These are phyloP conservation scores for Chytridium lagenaria DNA, from an alignment of 371 early-diverging fungal genomes.

Conservation along the genomic window DNA sequence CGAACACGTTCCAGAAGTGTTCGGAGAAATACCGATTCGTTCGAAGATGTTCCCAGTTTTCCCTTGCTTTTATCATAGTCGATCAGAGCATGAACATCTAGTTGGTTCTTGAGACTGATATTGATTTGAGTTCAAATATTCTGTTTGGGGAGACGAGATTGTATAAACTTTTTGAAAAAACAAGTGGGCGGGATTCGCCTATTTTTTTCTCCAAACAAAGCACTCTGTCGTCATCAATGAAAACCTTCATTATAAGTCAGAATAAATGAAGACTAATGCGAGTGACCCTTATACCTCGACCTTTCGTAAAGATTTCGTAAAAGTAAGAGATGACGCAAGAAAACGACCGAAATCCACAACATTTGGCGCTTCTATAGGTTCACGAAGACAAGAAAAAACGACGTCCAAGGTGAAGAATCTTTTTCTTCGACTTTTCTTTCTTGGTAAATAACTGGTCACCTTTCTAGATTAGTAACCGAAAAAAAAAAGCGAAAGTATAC, in stretches of 20 bases:
- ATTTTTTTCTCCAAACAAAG: slow-evolving; percentile 69
- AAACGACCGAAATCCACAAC: slow-evolving; percentile 79
- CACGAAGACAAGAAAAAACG: slow-evolving; percentile 77
- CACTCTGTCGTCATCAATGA: slow-evolving; percentile 65
- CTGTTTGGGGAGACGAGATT: slow-evolving; percentile 65
- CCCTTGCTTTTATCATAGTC: slow-evolving; percentile 29
- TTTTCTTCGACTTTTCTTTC: slow-evolving; percentile 61
- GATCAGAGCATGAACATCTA: slow-evolving; percentile 61
- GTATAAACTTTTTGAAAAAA: slow-evolving; percentile 52
- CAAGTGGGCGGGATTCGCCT: slow-evolving; percentile 68
- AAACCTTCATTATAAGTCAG: too few relatives aligned
- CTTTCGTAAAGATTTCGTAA: slow-evolving; percentile 76
- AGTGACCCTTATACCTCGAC: too few relatives aligned
- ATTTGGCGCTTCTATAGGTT: slow-evolving; percentile 76
- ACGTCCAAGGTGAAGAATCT: slow-evolving; percentile 56
- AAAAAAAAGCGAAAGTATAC: slow-evolving; percentile 34
- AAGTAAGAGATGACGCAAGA: slow-evolving; percentile 81
- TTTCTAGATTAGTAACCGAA: slow-evolving; percentile 87
- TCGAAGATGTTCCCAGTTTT: slow-evolving; percentile 11
- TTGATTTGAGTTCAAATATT: slow-evolving; percentile 68
- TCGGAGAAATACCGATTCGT: slow-evolving; percentile 70
- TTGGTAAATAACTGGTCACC: slow-evolving; percentile 88
- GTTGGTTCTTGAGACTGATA: slow-evolving; percentile 62
- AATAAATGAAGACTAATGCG: too few relatives aligned
- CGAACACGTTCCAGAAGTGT: slow-evolving; percentile 67